These are phyloP conservation scores for Albifimbria verrucaria DNA, from an alignment of 2,329 filamentous ascomycete genomes.

Conservation along the genomic window DNA sequence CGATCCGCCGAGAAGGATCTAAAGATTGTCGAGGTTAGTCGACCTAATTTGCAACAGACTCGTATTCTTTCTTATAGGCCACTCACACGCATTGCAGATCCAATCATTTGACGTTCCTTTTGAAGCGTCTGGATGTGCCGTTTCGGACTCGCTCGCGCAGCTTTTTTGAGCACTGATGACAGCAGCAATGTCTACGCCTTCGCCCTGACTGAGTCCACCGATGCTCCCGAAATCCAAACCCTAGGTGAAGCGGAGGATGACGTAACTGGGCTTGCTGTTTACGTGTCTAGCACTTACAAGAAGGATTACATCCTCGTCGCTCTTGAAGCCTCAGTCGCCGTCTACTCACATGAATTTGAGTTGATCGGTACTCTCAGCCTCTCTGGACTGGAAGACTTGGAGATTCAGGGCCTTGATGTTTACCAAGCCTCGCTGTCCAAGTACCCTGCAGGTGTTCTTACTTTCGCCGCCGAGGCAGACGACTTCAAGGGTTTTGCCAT, in stretches of 20 bases:
- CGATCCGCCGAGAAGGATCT: constrained; percentile 20
- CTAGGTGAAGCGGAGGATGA: constrained; percentile 33
- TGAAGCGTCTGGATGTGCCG: constrained; percentile 41
- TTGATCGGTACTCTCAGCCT: constrained; percentile 33
- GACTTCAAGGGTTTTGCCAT: constrained; percentile 35
- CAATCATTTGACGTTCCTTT: constrained; percentile 39
- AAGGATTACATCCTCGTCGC: constrained; percentile 39
- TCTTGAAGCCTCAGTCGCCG: constrained; percentile 30
- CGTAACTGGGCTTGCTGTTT: constrained; percentile 39
- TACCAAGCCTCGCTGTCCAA: constrained; percentile 32
- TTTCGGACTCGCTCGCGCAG: constrained; percentile 28
- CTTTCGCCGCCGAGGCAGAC: constrained; percentile 38
- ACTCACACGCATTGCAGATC: constrained; percentile 19
- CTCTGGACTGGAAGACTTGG: constrained; percentile 36
- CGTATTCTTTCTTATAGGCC: background rate
- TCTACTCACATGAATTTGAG: constrained; percentile 34
- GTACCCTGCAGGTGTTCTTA: constrained; percentile 35
- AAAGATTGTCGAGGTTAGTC: constrained; percentile 34
- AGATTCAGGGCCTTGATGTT: constrained; percentile 37
- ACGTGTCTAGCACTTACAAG: constrained; percentile 23
- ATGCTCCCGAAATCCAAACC: constrained; percentile 29
- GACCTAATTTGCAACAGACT: background rate
- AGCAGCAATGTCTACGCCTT: constrained; percentile 34
- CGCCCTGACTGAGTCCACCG: constrained; percentile 33
- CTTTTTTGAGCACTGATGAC: constrained; percentile 39